These are phyloP conservation scores for Striga hermonthica DNA, from an alignment of 305 asterid species.

Conservation along the genomic window DNA sequence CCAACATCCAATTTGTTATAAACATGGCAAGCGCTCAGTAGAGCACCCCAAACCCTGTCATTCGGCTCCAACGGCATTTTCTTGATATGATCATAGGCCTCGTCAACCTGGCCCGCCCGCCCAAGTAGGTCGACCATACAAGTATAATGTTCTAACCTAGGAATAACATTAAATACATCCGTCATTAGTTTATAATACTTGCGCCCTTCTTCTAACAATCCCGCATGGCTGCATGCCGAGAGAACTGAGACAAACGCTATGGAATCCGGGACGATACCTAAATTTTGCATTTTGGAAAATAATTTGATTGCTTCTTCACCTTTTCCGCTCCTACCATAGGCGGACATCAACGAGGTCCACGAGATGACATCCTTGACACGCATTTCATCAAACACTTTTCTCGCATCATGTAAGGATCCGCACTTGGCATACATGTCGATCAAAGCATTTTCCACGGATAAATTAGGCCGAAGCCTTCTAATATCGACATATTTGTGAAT, in stretches of 20 bases:
- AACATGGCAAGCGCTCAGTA: constrained; percentile 70
- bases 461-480: constrained; percentile 52
- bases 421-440: constrained; percentile 89
- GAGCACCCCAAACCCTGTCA: constrained; percentile 80
- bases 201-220: constrained; percentile 58
- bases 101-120: constrained; percentile 59
- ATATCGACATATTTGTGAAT: constrained; percentile 50
- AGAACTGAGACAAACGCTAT: constrained; percentile 85
- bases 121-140: constrained; percentile 93
- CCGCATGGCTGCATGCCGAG: constrained; percentile 90
- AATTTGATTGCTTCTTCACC: constrained; percentile 57
- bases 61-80: constrained; percentile 62
- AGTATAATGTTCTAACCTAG: constrained; percentile 73
- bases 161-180: constrained; percentile 54
- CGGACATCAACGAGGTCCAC: constrained; percentile 87
- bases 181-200: constrained; percentile 56
- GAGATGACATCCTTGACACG: constrained; percentile 64
- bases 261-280: constrained; percentile 62
- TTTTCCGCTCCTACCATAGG: constrained; percentile 78
- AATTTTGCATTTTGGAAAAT: constrained; percentile 54
- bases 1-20: constrained; percentile 66
- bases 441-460: constrained; percentile 70
- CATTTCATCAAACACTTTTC: constrained; percentile 67
- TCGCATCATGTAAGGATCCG: constrained; percentile 68
- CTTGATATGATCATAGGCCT: constrained; percentile 63